phyloP scores from a whole-genome alignment of 23 red algal genomes.

The Gracilariopsis chorda region DNA sequence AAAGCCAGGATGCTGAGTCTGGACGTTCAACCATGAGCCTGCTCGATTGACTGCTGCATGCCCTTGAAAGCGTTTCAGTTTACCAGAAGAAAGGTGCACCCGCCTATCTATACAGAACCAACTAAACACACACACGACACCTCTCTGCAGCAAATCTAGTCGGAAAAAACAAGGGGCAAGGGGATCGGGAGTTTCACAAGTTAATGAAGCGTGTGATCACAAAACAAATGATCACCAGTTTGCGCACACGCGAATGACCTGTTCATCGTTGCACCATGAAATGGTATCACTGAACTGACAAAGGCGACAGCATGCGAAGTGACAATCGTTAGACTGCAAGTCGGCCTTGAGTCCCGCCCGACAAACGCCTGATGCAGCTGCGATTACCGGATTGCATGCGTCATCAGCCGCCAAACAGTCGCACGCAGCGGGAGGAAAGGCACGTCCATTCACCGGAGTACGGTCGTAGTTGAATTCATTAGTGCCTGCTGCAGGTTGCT shows the following conservation, averaged over 20 bases:
- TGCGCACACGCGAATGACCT: background rate
- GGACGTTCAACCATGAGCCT: too few relatives aligned
- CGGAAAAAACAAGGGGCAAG: too few relatives aligned
- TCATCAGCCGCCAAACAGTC: background rate
- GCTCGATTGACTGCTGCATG: too few relatives aligned
- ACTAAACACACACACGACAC: too few relatives aligned
- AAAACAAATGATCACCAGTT: background rate
- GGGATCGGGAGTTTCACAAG: too few relatives aligned
- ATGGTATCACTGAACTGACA: background rate
- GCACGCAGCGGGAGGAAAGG: background rate
- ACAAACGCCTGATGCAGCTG: background rate
- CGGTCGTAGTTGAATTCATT: background rate
- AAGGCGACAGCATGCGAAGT: conserved; percentile 8
- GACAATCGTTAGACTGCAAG: background rate
- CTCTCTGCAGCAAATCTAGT: too few relatives aligned
- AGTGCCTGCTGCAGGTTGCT: too few relatives aligned
- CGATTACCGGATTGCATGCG: background rate
- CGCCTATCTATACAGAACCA: too few relatives aligned
- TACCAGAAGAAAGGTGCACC: too few relatives aligned
- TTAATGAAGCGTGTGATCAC: too few relatives aligned
- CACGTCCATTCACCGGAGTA: background rate
- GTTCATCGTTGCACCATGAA: background rate
- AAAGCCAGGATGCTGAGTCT: too few relatives aligned
- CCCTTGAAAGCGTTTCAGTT: too few relatives aligned
- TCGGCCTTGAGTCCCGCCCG: background rate